These are phyloP conservation scores for Taphrina deformans DNA, from an alignment of 1,139 yeast genomes.

Conservation along the genomic window DNA sequence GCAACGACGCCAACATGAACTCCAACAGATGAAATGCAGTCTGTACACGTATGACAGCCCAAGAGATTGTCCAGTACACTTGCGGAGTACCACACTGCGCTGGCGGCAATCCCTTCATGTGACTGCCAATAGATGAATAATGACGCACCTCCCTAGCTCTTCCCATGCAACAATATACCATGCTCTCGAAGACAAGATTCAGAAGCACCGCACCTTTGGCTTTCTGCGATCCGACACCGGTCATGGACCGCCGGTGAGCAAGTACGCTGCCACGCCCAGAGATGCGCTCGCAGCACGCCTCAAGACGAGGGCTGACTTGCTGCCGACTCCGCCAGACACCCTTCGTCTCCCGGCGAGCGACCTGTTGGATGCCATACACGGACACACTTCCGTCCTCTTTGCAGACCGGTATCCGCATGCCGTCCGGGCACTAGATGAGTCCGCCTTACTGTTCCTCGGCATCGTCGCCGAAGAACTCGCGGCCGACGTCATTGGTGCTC, in stretches of 20 bases:
- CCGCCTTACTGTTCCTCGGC: conserved; percentile 5
- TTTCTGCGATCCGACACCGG: neutral
- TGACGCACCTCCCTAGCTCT: no score
- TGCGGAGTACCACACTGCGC: no score
- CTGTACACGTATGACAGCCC: no score
- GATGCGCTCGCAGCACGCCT: conserved; percentile 20
- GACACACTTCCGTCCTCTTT: neutral
- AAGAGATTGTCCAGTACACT: no score
- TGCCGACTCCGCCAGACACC: neutral
- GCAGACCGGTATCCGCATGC: neutral
- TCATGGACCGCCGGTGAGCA: neutral
- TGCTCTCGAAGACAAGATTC: conserved; percentile 2
- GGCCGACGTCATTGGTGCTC: conserved; percentile 11
- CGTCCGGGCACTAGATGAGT: neutral
- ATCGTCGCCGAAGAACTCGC: conserved; percentile 10
- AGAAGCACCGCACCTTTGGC: conserved; percentile 2
- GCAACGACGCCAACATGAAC: no score
- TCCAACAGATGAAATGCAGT: no score
- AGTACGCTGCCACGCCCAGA: neutral
- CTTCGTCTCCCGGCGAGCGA: neutral
- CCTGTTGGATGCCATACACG: conserved; percentile 14
- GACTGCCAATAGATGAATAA: neutral
- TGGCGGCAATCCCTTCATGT: no score
- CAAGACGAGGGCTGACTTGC: neutral
- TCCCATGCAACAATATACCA: conserved; percentile 16